A percentile compares a stretch with the other conserved stretches of the same genome.
Conservation (phyloP, 352 stramenopile species). For the Globisporangium irregulare region DNA sequence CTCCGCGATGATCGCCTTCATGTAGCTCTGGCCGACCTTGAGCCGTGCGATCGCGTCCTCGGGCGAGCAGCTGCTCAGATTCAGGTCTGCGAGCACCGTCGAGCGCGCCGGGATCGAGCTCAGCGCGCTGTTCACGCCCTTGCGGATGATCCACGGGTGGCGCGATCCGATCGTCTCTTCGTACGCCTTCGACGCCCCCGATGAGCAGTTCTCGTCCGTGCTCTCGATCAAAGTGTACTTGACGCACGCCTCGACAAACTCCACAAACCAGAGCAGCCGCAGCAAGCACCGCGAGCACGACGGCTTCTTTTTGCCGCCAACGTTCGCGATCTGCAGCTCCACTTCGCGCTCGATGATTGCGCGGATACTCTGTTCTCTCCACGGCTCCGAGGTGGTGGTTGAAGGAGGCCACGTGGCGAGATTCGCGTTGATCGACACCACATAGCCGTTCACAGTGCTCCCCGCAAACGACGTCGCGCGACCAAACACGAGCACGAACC, state of each 20-base stretch:
- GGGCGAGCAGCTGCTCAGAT: constrained; percentile 26
- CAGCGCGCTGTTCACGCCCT: constrained; percentile 75
- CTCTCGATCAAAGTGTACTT: constrained; percentile 66
- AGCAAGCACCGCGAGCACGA: constrained; percentile 71
- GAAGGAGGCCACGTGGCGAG: constrained; percentile 40
- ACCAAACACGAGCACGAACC: constrained; percentile 74
- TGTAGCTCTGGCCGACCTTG: constrained; percentile 37
- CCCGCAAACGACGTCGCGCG: constrained; percentile 78
- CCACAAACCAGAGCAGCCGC: constrained; percentile 77
- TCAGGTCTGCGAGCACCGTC: constrained; percentile 49
- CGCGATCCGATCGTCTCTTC: constrained; percentile 76
- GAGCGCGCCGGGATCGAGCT: constrained; percentile 58
- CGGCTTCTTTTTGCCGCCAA: constrained; percentile 83
- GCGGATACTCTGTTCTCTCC: constrained; percentile 56
- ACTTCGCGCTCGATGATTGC: constrained; percentile 66
- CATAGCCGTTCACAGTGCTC: constrained; percentile 71
- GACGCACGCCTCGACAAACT: constrained; percentile 80
- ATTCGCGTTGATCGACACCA: constrained; percentile 67
- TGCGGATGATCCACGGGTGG: constrained; percentile 84
- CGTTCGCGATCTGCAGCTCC: constrained; percentile 43
- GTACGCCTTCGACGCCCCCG: constrained; percentile 72
- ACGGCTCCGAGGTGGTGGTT: constrained; percentile 21
- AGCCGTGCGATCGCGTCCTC: constrained; percentile 41
- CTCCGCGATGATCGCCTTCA: constrained; percentile 51
- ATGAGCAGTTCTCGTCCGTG: constrained; percentile 58